Conservation (phyloP, 371 early-diverging fungal genomes). For the Lichtheimia ornata region DNA sequence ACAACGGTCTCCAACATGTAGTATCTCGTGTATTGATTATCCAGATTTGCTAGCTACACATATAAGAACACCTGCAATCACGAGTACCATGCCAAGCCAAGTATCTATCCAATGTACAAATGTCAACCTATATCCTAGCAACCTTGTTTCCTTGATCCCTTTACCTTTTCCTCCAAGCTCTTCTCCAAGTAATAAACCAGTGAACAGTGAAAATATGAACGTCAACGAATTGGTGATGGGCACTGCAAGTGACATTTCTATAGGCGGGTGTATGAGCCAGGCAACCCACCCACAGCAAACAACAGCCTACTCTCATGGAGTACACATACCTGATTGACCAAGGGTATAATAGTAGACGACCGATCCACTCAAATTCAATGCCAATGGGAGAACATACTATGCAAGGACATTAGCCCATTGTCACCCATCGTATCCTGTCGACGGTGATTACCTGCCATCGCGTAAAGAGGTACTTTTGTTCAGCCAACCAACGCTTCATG, state of each 20-base stretch:
- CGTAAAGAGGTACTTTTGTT: conserved; percentile 78
- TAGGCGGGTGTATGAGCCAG: not conserved
- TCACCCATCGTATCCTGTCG: not conserved
- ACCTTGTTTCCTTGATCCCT: no score
- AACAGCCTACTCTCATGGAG: not conserved
- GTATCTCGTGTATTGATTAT: not conserved
- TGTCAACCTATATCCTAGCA: no score
- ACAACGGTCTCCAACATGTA: not conserved
- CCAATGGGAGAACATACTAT: conserved; percentile 84
- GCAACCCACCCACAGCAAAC: no score
- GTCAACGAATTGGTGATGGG: conserved; percentile 92
- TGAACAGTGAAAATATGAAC: conserved; percentile 81
- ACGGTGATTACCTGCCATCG: conserved; percentile 74
- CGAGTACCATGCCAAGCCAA: conserved; percentile 12
- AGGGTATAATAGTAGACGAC: conserved; percentile 90
- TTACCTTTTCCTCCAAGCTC: conserved; percentile 59
- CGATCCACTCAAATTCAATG: conserved; percentile 88
- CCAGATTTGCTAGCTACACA: conserved; percentile 9
- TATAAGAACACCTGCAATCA: conserved; percentile 9
- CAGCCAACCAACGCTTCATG: conserved; percentile 62
- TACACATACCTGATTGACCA: conserved; percentile 66
- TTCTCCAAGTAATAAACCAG: conserved; percentile 83
- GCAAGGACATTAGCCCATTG: not conserved
- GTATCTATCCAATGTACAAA: conserved; percentile 3
- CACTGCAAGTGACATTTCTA: conserved; percentile 89